Evolutionary conservation across 768 basidiomycete species (phyloP), one percentile per base, ranked within the genome.

Genomic region (Kwoniella mangroviensis): DNA sequence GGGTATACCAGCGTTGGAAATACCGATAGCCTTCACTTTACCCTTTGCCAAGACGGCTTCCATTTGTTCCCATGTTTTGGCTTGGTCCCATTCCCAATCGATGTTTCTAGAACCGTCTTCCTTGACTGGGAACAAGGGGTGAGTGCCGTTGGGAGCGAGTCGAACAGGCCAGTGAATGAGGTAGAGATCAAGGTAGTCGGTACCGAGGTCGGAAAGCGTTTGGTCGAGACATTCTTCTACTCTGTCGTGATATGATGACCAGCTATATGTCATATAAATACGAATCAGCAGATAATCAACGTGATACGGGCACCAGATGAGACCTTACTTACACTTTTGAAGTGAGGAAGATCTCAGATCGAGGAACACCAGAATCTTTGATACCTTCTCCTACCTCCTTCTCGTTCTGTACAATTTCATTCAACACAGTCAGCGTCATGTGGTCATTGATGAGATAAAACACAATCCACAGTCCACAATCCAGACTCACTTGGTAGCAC

Each of bases 171-270:
- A 71, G 42, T 65, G 73, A 21, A 72, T 83, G 85, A 76, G 78
- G 88, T 90, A 93, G 26, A 93, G 88, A 78, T 94, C 92, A 57
- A 94, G 85, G 80, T 94, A 94, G 59, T 88, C 85, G 1, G 89
- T 90, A 40, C 87, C 88, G 57, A 96, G 88, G 64, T 86, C 85
- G 74, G 85, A 84, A 67, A 95, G 86, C n/a, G 91, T 91, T 40
- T 83, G 83, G 69, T 90, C 86, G 34, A 96, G 85, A n/a, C 90
- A 89, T 62, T 87, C 86, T 53, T 85, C 86, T 10, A 88, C 87
- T 42, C 86, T 81, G 67, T 84, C 83, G 78, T 92, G 91, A 79
- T 90, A 80, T 2, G 83, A 83, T 64, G 75, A 82, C 83, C 84
- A 84, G 26, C 78, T 75, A 60, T 24, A 58, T 24, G 13, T 12